A percentile compares a stretch with the other conserved stretches of the same genome.
Conservation (phyloP, 1,284 basidiomycete genomes). For the Spongispora temasekensis region DNA sequence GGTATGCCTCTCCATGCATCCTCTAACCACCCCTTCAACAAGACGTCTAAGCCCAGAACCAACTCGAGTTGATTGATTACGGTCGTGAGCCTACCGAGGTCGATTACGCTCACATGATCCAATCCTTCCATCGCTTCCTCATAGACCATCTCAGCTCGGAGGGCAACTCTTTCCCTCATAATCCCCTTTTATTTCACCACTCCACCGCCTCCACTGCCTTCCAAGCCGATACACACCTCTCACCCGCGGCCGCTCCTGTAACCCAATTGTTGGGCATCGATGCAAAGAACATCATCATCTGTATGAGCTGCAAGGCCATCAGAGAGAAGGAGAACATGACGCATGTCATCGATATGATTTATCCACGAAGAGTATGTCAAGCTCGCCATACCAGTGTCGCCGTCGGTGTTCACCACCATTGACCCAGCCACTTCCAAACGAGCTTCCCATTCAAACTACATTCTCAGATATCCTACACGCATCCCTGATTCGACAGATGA, state of each 20-base stretch:
- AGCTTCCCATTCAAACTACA: slow-evolving; percentile 48
- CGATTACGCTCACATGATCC: slow-evolving; percentile 88
- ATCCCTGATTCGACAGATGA: slow-evolving; percentile 81
- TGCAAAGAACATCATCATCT: slow-evolving; percentile 74
- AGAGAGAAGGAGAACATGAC: slow-evolving; percentile 74
- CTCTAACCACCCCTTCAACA: slow-evolving; percentile 1
- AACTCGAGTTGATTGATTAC: slow-evolving; percentile 89
- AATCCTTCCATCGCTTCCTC: slow-evolving; percentile 93
- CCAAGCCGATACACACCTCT: slow-evolving; percentile 21
- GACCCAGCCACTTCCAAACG: slow-evolving; percentile 47
- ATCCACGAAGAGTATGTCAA: slow-evolving; percentile 73
- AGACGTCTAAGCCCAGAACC: slow-evolving; percentile 68
- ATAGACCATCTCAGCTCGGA: slow-evolving; percentile 79
- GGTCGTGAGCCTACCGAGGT: slow-evolving; percentile 72
- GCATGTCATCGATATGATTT: slow-evolving; percentile 86
- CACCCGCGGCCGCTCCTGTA: slow-evolving; percentile 60
- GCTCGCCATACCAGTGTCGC: neutral
- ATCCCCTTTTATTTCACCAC: slow-evolving; percentile 52
- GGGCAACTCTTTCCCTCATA: slow-evolving; percentile 63
- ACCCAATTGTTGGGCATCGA: slow-evolving; percentile 83
- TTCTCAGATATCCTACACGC: slow-evolving; percentile 75
- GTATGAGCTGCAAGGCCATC: slow-evolving; percentile 72
- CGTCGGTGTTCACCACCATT: neutral
- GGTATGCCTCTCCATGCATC: slow-evolving; percentile 44
- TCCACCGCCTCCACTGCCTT: slow-evolving; percentile 13